Evolutionary conservation across 2,329 filamentous ascomycete species (phyloP).

Genomic region (Hypoxylon sp.): DNA sequence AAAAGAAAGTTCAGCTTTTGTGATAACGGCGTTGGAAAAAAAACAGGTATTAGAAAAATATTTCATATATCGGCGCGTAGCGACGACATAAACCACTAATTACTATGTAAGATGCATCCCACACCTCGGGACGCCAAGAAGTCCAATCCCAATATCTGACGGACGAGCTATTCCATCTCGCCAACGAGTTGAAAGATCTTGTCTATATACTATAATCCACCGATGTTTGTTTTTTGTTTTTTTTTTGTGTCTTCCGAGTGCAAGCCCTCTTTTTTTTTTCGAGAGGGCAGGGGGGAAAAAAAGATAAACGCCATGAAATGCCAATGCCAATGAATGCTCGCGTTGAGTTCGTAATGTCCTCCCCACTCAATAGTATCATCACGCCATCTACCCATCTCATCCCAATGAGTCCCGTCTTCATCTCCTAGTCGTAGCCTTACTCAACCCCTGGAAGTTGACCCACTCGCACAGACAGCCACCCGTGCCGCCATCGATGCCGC

Average conservation of each 20-base stretch:
- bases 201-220: background rate
- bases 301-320: background rate
- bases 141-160: too few relatives aligned
- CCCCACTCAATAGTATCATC: background rate
- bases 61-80: too few relatives aligned
- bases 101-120: too few relatives aligned
- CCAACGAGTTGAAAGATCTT: background rate
- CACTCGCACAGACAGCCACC: constrained; percentile 73
- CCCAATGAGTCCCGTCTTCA: background rate
- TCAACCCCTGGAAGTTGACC: constrained; percentile 61
- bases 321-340: background rate
- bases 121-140: too few relatives aligned
- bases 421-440: background rate
- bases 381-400: background rate
- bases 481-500: constrained; percentile 72
- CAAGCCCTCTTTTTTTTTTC: background rate
- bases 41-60: too few relatives aligned
- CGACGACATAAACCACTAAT: too few relatives aligned
- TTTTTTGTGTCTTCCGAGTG: constrained; percentile 8
- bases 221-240: too few relatives aligned
- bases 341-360: background rate
- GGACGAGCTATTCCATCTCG: background rate
- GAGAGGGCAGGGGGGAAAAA: background rate
- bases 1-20: too few relatives aligned
- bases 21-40: too few relatives aligned